Percentiles rank a stretch among this genome's conserved stretches.
Conservation (phyloP, 371 early-diverging fungal genomes). For the Umbelopsis sp. region DNA sequence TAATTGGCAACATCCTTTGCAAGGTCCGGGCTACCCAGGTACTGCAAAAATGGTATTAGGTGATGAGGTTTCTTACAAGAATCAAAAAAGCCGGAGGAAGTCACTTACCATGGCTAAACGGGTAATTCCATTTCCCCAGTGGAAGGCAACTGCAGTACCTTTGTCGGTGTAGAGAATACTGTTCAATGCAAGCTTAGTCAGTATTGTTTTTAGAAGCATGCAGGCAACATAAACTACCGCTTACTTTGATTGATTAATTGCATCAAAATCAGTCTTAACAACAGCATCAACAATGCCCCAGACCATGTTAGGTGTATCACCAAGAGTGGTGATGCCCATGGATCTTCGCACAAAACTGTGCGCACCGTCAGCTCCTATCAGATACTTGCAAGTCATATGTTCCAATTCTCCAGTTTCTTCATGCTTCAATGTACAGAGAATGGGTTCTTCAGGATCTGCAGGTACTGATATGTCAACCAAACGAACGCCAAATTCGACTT, state of each 20-base stretch:
- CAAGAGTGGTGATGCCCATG: not conserved
- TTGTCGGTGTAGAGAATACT: not conserved
- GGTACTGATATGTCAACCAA: not conserved
- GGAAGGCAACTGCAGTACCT: constrained; percentile 10
- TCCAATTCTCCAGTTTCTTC: constrained; percentile 2
- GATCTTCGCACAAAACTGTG: constrained; percentile 13
- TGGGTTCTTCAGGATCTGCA: constrained; percentile 1
- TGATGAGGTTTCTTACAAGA: too few species aligned
- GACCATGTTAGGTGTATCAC: constrained; percentile 12
- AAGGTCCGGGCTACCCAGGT: constrained; percentile 5
- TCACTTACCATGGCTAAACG: constrained; percentile 2
- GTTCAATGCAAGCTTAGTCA: not conserved
- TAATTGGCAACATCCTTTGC: constrained; percentile 10
- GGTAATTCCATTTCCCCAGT: constrained; percentile 8
- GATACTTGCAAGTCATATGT: constrained; percentile 8
- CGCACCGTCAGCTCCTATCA: constrained; percentile 8
- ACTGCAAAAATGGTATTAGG: not conserved
- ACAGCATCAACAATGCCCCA: constrained; percentile 14
- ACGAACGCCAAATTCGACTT: constrained; percentile 1
- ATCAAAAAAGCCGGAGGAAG: too few species aligned
- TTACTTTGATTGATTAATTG: not conserved
- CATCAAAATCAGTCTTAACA: not conserved
- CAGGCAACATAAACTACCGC: not conserved
- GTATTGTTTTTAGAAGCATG: not conserved
- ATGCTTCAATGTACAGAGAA: not conserved